phyloP scores from a whole-genome alignment of 176 grass and related monocot genomes.

The Phragmites australis region DNA sequence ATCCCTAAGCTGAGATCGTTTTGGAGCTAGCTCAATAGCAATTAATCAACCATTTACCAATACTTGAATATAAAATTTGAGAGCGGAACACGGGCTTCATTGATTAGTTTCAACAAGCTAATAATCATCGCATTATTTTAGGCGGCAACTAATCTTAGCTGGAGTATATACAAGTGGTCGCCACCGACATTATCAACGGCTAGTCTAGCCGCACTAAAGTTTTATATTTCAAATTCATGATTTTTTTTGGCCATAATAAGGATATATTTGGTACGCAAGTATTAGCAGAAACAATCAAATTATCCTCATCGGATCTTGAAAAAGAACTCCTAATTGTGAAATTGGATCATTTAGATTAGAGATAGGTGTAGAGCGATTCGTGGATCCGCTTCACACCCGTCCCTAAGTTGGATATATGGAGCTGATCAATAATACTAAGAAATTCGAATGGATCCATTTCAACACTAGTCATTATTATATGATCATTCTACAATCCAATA shows the following conservation, averaged over 20 bases:
- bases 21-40: background rate
- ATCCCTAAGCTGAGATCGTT: background rate
- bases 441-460: background rate
- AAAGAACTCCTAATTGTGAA: background rate
- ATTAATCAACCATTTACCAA: no score
- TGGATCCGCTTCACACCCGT: no score
- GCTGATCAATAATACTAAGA: background rate
- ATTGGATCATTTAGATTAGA: background rate
- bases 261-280: background rate
- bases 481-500: background rate
- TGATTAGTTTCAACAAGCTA: constrained; percentile 47
- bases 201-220: background rate
- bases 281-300: background rate
- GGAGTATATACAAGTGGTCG: constrained; percentile 14
- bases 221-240: background rate
- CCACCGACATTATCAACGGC: constrained; percentile 14
- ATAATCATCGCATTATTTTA: constrained; percentile 42
- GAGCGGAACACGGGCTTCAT: constrained; percentile 28
- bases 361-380: no score
- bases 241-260: background rate
- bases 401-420: background rate
- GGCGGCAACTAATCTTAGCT: constrained; percentile 46
- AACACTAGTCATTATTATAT: background rate
- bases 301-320: background rate
- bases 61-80: constrained; percentile 22